Evolutionary conservation across 495 filamentous ascomycete species (phyloP), one percentile per base, ranked within the genome.

Genomic region (Pseudevernia furfuracea): DNA sequence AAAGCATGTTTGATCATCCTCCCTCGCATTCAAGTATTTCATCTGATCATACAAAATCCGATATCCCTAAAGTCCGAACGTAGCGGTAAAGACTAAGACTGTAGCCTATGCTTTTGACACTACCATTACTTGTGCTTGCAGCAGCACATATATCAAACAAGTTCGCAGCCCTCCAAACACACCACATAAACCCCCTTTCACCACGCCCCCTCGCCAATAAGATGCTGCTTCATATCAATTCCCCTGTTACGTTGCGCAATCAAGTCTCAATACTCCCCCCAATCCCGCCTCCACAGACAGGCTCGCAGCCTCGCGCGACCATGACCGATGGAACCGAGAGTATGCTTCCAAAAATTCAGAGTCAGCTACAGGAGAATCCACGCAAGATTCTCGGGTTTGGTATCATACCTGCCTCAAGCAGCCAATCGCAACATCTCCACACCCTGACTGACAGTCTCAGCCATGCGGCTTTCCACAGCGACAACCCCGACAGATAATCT

Each of bases 191-290:
- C 15, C 15, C 53, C 28, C 30, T 37, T 32, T 21, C n/a, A 36
- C 32, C 55, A 57, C n/a, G 36, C 28, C 32, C 14, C 41, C 21
- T 30, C 28, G 19, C 19, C 28, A 41, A 43, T 25, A n/a, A 34
- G 39, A 25, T 64, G 59, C 34, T 19, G 23, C 38, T 46, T 34
- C 38, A 64, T 46, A 30, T 64, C 25, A 15, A 14, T 14, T 6
- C 62, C 62, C 12, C 37, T 58, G 23, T 65, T 65, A 21, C 63
- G 55, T 37, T 59, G 32, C n/a, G 58, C 36, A 7, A 32, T 60
- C 21, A 65, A 38, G 25, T 65, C 58, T 30, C 61, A 65, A 25
- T 4, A 55, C 2, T 53, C 1, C 58, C 63, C 14, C 63, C 63
- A 38, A 65, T 59, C 2, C 49, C 52, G 12, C 30, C 58, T 36